These are phyloP conservation scores for Adenanthera pavonina DNA, from an alignment of 306 rosid species.

Conservation along the genomic window DNA sequence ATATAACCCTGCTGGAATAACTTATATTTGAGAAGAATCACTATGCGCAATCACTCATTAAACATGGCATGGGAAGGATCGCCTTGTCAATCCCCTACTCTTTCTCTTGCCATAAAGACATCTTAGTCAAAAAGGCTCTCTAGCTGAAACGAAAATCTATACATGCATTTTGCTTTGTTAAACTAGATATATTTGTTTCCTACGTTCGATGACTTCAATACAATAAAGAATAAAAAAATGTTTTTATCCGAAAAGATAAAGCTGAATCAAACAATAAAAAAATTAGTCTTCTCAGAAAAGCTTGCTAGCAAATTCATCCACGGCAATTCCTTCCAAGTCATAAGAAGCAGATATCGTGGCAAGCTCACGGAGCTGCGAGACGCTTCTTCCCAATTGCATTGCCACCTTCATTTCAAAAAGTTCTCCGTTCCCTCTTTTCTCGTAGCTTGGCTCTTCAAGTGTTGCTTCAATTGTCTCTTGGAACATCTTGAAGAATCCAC, in stretches of 20 bases:
- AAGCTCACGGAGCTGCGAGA: conserved; percentile 52
- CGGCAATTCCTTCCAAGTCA: conserved; percentile 34
- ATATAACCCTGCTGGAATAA: no score
- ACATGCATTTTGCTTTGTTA: no score
- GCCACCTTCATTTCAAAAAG: conserved; percentile 56
- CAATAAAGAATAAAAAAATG: neutral
- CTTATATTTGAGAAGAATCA: no score
- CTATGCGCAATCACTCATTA: no score
- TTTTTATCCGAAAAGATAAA: neutral
- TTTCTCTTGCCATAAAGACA: no score
- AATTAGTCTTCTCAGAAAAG: neutral
- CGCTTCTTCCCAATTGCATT: conserved; percentile 40
- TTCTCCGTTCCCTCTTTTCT: neutral
- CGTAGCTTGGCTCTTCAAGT: neutral
- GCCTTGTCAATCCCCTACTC: no score
- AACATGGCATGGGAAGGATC: no score
- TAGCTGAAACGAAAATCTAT: no score
- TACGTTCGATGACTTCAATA: neutral
- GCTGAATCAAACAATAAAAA: neutral
- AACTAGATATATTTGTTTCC: neutral
- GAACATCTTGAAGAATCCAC: neutral
- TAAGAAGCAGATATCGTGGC: conserved; percentile 46
- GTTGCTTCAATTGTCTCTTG: neutral
- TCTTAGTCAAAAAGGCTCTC: no score
- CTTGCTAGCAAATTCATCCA: no score